Base-by-base conservation (phyloP, 371 early-diverging fungal species). In the Circinella umbellata region DNA sequence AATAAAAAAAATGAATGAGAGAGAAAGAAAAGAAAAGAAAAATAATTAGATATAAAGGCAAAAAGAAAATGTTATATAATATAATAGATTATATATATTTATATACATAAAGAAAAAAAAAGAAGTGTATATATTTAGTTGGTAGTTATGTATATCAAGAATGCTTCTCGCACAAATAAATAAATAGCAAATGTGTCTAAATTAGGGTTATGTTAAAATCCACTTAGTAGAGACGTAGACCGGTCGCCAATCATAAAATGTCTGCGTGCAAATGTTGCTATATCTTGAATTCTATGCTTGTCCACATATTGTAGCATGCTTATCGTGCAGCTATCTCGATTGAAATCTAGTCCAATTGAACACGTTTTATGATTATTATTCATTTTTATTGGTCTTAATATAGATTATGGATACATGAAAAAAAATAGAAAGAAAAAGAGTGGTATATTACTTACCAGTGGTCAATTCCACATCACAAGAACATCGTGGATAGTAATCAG, bases 271-370 rank as follows among this genome's bases (percentile, higher is more conserved):
- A 60, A 73, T 36, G 63, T n/a, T 7, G 64, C 67, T 53, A 64
- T 68, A 55, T 67, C 68, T 14, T 36, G 5, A 17, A 80, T 51
- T 37, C 69, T 64, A 20, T 69, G 54, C 27, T 66, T 60, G 49
- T 76, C 74, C 46, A 74, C 69, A n/a, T 74, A 54, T 20, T 66
- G 69, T 14, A 80, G 46, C 60, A 80, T 55, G 27, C 60, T 61
- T 6, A 69, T 62, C 8, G 78, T 76, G 36, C 80, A 81, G 53
- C 79, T 78, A 14, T 73, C 75, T 1, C 42, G 55, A 61, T 80
- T 54, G 34, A 80, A 71, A 66, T 80, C 80, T 80, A 60, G 37
- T 42, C 35, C n/a, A 38, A 34, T 15, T 36, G 38, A 66, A 47
- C 37, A 57, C 1, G 11, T 9, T 42, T 9, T 42, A 9, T 11